Percentiles rank a stretch among this genome's conserved stretches.
These are phyloP conservation scores for Cyclotella sp. DNA, from an alignment of 108 stramenopile species.

Conservation along the genomic window DNA sequence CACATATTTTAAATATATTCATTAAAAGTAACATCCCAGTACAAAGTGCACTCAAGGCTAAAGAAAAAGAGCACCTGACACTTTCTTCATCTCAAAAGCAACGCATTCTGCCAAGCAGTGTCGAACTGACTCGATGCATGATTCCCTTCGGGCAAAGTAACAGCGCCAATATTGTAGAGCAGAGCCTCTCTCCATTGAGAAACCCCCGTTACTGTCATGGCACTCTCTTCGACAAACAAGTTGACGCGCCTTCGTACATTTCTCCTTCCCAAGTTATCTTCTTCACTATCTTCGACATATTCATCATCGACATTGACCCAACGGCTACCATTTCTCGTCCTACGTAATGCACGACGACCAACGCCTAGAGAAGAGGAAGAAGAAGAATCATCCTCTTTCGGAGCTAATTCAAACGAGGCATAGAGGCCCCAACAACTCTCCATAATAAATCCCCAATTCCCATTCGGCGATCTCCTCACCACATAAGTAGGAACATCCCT, in stretches of 20 bases:
- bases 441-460: slow-evolving; percentile 86
- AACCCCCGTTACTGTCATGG: slow-evolving; percentile 62
- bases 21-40: not conserved
- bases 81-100: not conserved
- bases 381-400: not conserved
- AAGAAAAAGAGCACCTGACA: not conserved
- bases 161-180: slow-evolving; percentile 80
- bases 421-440: slow-evolving; percentile 84
- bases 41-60: not conserved
- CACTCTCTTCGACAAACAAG: slow-evolving; percentile 56
- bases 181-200: slow-evolving; percentile 84
- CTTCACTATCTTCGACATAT: slow-evolving; percentile 37
- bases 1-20: too few relatives aligned
- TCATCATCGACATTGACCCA: slow-evolving; percentile 55
- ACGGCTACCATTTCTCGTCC: slow-evolving; percentile 53
- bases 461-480: slow-evolving; percentile 67
- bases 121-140: slow-evolving; percentile 34
- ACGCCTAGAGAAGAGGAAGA: slow-evolving; percentile 17
- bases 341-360: slow-evolving; percentile 45
- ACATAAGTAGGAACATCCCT: slow-evolving; percentile 84
- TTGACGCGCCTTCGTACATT: slow-evolving; percentile 44
- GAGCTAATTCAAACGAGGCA: slow-evolving; percentile 64
- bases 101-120: slow-evolving; percentile 24
- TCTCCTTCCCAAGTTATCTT: slow-evolving; percentile 8
- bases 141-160: slow-evolving; percentile 70